Base-by-base conservation (phyloP, 2,329 filamentous ascomycete genomes). In the Epichloe sibirici region DNA sequence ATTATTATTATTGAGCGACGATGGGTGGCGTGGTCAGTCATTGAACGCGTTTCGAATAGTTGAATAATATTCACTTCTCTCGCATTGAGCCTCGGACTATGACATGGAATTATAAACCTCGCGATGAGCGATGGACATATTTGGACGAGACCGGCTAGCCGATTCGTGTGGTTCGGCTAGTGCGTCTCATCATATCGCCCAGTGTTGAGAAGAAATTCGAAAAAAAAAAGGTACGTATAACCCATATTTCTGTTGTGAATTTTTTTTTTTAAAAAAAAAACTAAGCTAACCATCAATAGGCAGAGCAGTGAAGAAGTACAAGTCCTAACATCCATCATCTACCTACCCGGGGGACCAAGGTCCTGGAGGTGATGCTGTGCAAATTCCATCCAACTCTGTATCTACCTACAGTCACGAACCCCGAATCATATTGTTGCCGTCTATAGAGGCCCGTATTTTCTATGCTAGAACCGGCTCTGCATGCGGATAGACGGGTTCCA, bases 361-460 rank as follows among this genome's bases (percentile, higher is more conserved):
- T 79, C 75, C 21, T 71, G 69, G 48, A 85, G 60, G 52, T 82
- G 60, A 12, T 70, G 70, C 45, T 67, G 65, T 1, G 79, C 79
- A 48, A 79, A 73, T 0, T 63, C 67, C 11, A 66, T 69, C 76
- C 78, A 82, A 47, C 72, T 75, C 61, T 77, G 28, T 31, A 31
- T 31, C 28, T 9, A 31, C 8, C 68, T 57, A 80, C 76, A 2
- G 79, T 82, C 21, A 83, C 77, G 61, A 83, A 72, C 68, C 82
- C 80, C 49, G 83, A 47, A 72, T 75, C 62, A 77, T 64, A 61
- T 64, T 67, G 55, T 74, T 77, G 5, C 72, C 77, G 48, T 67
- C 71, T 34, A 74, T 73, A 65, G 77, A 85, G 23, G 72, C 79
- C 70, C 85, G 78, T 40, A 82, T 72, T 69, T 83, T 81, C 70